Evolutionary conservation across 352 stramenopile species (phyloP).

Genomic region (Pythium oligandrum): DNA sequence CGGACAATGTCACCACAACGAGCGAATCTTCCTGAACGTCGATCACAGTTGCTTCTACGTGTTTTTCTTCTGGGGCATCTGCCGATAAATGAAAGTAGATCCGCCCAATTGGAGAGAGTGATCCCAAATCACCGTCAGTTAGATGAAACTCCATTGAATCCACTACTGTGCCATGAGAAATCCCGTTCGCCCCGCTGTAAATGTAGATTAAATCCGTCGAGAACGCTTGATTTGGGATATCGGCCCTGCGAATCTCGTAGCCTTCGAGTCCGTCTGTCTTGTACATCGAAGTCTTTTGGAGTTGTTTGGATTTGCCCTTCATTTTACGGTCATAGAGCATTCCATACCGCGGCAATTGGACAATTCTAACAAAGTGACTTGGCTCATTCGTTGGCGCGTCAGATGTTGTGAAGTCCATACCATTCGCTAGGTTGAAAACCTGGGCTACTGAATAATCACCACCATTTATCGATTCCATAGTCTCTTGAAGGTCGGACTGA

Average conservation of each 20-base stretch:
- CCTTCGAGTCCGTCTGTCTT: conserved; percentile 19
- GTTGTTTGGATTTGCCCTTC: conserved; percentile 10
- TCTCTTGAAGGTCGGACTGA: too few species aligned
- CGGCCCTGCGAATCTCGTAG: conserved; percentile 21
- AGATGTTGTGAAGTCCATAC: not conserved
- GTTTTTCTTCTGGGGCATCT: conserved; percentile 1
- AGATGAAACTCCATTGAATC: conserved; percentile 56
- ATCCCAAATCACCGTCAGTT: conserved; percentile 27
- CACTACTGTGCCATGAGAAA: conserved; percentile 8
- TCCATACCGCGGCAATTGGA: conserved; percentile 40
- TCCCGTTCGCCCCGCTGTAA: conserved; percentile 15
- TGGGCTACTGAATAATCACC: conserved; percentile 1
- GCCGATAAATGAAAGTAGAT: conserved; percentile 22
- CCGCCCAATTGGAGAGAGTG: conserved; percentile 18
- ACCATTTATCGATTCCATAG: not conserved
- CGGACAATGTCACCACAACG: conserved; percentile 23
- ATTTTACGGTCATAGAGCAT: conserved; percentile 51
- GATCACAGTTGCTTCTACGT: conserved; percentile 10
- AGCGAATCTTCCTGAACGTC: conserved; percentile 54
- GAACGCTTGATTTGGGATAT: conserved; percentile 21
- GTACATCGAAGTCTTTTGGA: conserved; percentile 4
- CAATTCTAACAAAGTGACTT: conserved; percentile 32
- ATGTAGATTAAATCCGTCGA: conserved; percentile 54
- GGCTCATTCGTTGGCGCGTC: conserved; percentile 3
- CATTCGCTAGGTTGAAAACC: not conserved